Evolutionary conservation across 1,284 basidiomycete species (phyloP).

Genomic region (Cryptococcus amylolentus): DNA sequence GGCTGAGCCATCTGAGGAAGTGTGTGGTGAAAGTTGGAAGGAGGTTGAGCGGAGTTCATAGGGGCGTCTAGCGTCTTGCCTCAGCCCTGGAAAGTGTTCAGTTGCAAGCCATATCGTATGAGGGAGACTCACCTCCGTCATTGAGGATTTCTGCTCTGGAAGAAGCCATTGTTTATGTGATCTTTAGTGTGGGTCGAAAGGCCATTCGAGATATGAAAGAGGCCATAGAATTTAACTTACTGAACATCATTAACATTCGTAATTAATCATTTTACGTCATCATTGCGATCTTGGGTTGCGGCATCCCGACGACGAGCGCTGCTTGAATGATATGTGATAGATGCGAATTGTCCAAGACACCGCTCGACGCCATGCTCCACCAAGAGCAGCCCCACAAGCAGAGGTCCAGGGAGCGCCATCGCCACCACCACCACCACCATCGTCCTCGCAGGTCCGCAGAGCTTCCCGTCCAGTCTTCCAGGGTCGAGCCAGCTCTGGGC

Average conservation of each 20-base stretch:
- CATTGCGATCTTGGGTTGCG: no score
- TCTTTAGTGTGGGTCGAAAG: neutral
- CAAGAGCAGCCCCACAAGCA: neutral
- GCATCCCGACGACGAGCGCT: no score
- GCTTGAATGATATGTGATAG: no score
- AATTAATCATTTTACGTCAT: no score
- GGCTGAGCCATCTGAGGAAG: conserved; percentile 77
- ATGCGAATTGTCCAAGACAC: no score
- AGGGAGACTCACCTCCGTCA: conserved; percentile 63
- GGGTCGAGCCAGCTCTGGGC: no score
- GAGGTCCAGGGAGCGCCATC: neutral
- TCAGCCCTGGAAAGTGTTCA: conserved; percentile 50
- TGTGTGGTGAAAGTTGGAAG: conserved; percentile 73
- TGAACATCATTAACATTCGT: no score
- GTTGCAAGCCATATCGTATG: neutral
- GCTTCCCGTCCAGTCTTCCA: neutral
- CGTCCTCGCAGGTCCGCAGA: neutral
- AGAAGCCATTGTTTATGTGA: conserved; percentile 13
- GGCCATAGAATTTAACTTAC: no score
- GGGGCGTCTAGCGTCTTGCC: conserved; percentile 85
- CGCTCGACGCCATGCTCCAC: neutral
- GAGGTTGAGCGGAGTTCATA: conserved; percentile 81
- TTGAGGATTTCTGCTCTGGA: conserved; percentile 86
- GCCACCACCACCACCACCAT: conserved; percentile 7
- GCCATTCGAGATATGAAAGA: no score